Base-by-base conservation (phyloP, 1,284 basidiomycete genomes). In the Erythrobasidium hasegawianum region DNA sequence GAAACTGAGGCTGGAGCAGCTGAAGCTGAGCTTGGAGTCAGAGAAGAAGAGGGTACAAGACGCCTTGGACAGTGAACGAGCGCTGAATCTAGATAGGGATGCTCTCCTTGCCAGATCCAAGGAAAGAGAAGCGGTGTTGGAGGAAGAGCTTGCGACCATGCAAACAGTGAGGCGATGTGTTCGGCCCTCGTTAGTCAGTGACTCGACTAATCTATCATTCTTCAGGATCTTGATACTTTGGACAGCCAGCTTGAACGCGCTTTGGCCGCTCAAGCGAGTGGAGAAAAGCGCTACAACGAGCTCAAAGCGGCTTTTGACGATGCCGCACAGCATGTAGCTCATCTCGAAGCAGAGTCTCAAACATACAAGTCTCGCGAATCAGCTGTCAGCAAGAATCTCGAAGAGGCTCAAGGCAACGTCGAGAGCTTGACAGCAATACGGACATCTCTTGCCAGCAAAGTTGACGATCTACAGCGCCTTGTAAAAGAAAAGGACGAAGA, bases 201-300 rank as follows among this genome's bases (percentile, higher is more conserved):
- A n/a, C n/a, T 40, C 11, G 33, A 24, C 16, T 18, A 10, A 18
- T 18, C 5, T 16, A 20, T 24, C 52, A 8, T n/a, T 7, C 8
- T 33, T 22, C 33, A 57, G 40, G 92, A 97, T 73, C 81, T 97
- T 53, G 90, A 93, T 64, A 82, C 85, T 4, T 81, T 96, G 18
- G 91, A 94, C 73, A 86, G 85, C 9, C 90, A 96, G 74, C 83
- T 96, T 10, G 90, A 93, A 68, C 84, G 87, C 3, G 88, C 88
- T 0, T 52, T 72, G 13, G 71, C 70, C 0, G 60, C 67, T 16
- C 67, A 72, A 52, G 70, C 71, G 47, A 67, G 64, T 38, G 70
- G 71, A 45, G 58, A 71, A 57, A 70, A 65, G 1, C 54, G 68
- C 50, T 69, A 71, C 45, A 67, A 64, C 18, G 68, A 69, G 18